These are phyloP conservation scores for Lodderomyces orthopsilosis DNA, from an alignment of 1,139 yeast genomes.

Conservation along the genomic window DNA sequence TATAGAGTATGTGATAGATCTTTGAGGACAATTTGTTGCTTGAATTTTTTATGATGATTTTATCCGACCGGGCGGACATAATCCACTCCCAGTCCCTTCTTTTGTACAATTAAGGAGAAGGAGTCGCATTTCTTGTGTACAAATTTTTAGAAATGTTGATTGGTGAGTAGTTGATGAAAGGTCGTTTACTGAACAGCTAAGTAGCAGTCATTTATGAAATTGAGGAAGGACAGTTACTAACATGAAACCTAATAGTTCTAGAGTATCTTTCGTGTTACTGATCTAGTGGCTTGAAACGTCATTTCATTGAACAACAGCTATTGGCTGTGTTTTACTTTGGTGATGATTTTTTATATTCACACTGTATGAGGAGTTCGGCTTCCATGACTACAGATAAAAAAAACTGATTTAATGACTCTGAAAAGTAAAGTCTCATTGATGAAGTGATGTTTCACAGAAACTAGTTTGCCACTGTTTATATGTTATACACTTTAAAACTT, in stretches of 20 bases:
- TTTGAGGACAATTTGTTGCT: neutral
- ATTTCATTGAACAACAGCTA: neutral
- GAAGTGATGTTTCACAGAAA: neutral
- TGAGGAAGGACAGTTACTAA: neutral
- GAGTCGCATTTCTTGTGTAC: conserved; percentile 69
- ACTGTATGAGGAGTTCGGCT: conserved; percentile 57
- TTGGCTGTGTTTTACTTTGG: conserved; percentile 12
- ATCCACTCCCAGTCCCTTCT: conserved; percentile 44
- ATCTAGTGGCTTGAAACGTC: conserved; percentile 1
- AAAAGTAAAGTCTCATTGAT: conserved; percentile 17
- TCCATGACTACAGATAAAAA: conserved; percentile 50
- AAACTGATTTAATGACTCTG: conserved; percentile 85
- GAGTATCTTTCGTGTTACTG: neutral
- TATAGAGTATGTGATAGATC: conserved; percentile 4
- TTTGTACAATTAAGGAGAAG: conserved; percentile 46
- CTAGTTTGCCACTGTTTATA: neutral
- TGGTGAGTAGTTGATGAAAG: conserved; percentile 60
- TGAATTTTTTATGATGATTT: conserved; percentile 49
- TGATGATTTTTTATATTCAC: conserved; percentile 62
- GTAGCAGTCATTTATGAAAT: neutral
- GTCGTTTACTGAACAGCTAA: conserved; percentile 43
- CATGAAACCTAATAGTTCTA: neutral
- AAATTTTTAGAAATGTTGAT: conserved; percentile 54
- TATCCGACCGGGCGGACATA: conserved; percentile 86
- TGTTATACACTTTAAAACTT: no score